These are phyloP conservation scores for Persicaria tinctoria DNA, from an alignment of 148 eudicot species.

Conservation along the genomic window DNA sequence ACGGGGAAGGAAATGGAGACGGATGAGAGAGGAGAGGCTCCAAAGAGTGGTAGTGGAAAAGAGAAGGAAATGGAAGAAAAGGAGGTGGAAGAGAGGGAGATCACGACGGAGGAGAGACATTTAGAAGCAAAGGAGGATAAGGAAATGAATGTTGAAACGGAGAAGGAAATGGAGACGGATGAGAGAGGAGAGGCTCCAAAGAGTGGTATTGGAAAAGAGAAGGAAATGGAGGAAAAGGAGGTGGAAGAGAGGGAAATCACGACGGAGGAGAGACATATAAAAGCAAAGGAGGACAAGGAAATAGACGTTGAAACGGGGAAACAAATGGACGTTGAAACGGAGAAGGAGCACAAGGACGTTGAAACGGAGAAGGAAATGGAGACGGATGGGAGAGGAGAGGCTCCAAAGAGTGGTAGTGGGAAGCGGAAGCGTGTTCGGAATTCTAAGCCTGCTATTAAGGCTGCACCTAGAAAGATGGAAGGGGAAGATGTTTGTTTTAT, in stretches of 20 bases:
- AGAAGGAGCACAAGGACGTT: neutral
- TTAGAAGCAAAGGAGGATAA: conserved; percentile 7
- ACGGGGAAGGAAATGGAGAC: conserved; percentile 3
- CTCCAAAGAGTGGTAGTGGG: conserved; percentile 40
- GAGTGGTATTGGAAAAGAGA: conserved; percentile 47
- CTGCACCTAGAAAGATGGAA: conserved; percentile 33
- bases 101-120: neutral
- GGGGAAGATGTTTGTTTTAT: conserved; percentile 97
- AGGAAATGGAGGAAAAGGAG: conserved; percentile 4
- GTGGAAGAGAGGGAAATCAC: neutral
- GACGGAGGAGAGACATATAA: conserved; percentile 2
- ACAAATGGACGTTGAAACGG: neutral
- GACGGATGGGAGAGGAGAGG: conserved; percentile 29
- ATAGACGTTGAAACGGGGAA: neutral
- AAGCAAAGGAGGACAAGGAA: neutral
- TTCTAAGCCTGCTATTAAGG: conserved; percentile 30
- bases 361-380: conserved; percentile 11
- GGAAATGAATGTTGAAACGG: conserved; percentile 1
- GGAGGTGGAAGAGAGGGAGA: conserved; percentile 5
- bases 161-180: conserved; percentile 20
- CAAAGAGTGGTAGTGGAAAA: neutral
- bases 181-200: conserved; percentile 28
- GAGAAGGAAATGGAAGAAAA: conserved; percentile 10
- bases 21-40: neutral
- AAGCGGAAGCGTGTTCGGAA: conserved; percentile 67